Evolutionary conservation across 768 basidiomycete species (phyloP).

Genomic region (Phylloporus sp.): DNA sequence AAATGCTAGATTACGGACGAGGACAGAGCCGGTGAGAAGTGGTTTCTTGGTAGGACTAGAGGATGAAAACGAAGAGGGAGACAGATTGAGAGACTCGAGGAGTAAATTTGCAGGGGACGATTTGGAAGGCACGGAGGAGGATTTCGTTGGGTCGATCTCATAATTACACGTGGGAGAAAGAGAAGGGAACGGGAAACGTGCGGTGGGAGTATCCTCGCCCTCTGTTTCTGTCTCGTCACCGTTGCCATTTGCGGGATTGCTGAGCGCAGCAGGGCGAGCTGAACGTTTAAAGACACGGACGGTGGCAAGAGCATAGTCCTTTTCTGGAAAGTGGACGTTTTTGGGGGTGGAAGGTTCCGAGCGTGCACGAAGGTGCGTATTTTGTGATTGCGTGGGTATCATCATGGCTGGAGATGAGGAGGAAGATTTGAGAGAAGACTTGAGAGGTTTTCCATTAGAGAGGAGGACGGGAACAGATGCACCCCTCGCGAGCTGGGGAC

Average conservation of each 20-base stretch:
- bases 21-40: conserved; percentile 65
- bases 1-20: conserved; percentile 82
- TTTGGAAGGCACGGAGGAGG: conserved; percentile 11
- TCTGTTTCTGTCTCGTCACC: conserved; percentile 47
- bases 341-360: conserved; percentile 72
- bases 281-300: conserved; percentile 59
- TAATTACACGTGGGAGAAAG: conserved; percentile 12
- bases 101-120: conserved; percentile 26
- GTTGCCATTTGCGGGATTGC: conserved; percentile 11
- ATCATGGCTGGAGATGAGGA: conserved; percentile 16
- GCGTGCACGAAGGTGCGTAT: conserved; percentile 32
- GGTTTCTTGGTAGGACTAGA: conserved; percentile 10
- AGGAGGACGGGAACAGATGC: conserved; percentile 44
- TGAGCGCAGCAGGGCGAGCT: conserved; percentile 63
- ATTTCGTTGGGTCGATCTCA: conserved; percentile 19
- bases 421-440: conserved; percentile 69
- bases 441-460: conserved; percentile 81
- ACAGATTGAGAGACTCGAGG: conserved; percentile 36
- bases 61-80: conserved; percentile 9
- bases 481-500: conserved; percentile 28
- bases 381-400: not conserved
- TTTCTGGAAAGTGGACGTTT: conserved; percentile 83
- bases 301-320: conserved; percentile 54
- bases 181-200: conserved; percentile 25
- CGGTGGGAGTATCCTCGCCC: conserved; percentile 15